These are phyloP conservation scores for Stentor coeruleus DNA, from an alignment of 73 alveolate species.

Conservation along the genomic window DNA sequence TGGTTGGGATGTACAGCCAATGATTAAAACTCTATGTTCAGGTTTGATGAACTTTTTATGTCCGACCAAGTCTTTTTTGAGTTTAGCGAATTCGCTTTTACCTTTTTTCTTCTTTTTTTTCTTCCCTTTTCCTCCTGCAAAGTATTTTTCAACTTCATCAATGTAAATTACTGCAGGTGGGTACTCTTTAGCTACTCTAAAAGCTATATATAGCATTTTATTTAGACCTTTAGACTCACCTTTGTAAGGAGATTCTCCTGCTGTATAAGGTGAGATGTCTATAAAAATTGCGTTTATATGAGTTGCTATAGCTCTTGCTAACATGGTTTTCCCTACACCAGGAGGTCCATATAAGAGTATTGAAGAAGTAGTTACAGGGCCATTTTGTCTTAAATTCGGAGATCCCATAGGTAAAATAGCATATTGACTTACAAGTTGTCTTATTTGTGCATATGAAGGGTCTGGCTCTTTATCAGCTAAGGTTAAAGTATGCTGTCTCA, in stretches of 20 bases:
- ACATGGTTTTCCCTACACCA: slow-evolving; percentile 95
- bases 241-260: slow-evolving; percentile 41
- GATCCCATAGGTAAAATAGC: slow-evolving; percentile 81
- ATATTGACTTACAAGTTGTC: slow-evolving; percentile 67
- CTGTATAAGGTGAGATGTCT: slow-evolving; percentile 71
- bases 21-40: slow-evolving; percentile 59
- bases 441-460: slow-evolving; percentile 74
- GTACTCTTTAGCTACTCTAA: slow-evolving; percentile 74
- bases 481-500: slow-evolving; percentile 43
- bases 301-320: slow-evolving; percentile 92
- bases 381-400: slow-evolving; percentile 61
- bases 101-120: slow-evolving; percentile 67
- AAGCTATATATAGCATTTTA: slow-evolving; percentile 65
- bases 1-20: slow-evolving; percentile 82
- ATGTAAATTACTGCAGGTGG: slow-evolving; percentile 81
- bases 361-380: slow-evolving; percentile 51
- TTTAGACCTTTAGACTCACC: slow-evolving; percentile 67
- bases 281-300: slow-evolving; percentile 89
- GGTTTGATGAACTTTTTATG: slow-evolving; percentile 65
- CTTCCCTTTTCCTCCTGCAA: slow-evolving; percentile 66
- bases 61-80: slow-evolving; percentile 48
- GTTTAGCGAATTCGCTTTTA: slow-evolving; percentile 46
- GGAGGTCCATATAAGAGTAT: slow-evolving; percentile 95
- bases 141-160: slow-evolving; percentile 83
- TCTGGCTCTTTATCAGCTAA: slow-evolving; percentile 57